phyloP scores from a whole-genome alignment of 2,329 filamentous ascomycete species.

The Pezicula rhizophila region DNA sequence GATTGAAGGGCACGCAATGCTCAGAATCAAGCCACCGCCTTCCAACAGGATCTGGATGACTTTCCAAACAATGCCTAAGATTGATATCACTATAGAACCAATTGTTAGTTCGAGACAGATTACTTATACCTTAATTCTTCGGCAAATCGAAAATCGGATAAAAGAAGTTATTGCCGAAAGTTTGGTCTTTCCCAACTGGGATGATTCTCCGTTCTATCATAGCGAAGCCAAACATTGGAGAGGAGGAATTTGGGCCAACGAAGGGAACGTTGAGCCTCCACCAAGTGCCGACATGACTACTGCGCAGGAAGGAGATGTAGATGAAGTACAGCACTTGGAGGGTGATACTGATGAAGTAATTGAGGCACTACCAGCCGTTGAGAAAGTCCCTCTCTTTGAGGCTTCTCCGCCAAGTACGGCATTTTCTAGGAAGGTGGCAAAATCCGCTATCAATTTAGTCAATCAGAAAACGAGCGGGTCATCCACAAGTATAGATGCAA shows the following conservation, averaged over 20 bases:
- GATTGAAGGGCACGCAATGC: conserved; percentile 75
- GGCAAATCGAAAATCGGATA: conserved; percentile 91
- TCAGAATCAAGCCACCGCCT: conserved; percentile 89
- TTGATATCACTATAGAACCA: conserved; percentile 91
- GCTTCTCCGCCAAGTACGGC: conserved; percentile 34
- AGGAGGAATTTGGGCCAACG: conserved; percentile 72
- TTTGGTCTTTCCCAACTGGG: conserved; percentile 89
- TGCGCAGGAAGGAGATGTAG: conserved; percentile 40
- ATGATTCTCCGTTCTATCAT: conserved; percentile 85
- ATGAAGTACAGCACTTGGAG: conserved; percentile 30
- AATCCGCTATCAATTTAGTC: conserved; percentile 19
- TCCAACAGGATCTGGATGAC: conserved; percentile 96
- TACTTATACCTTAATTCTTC: conserved; percentile 84
- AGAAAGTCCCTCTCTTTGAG: conserved; percentile 47
- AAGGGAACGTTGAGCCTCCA: conserved; percentile 38
- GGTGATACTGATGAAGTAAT: conserved; percentile 31
- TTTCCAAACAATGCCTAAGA: conserved; percentile 88
- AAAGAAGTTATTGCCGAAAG: conserved; percentile 92
- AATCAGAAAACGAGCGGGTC: conserved; percentile 32
- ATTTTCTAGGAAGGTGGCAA: conserved; percentile 42
- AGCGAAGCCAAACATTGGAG: conserved; percentile 73
- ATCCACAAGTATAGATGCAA: conserved; percentile 43
- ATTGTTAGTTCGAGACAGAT: conserved; percentile 94
- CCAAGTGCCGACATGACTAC: conserved; percentile 32
- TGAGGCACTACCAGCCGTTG: conserved; percentile 37